Evolutionary conservation across 371 early-diverging fungal species (phyloP).

Genomic region (Apophysomyces elegans): DNA sequence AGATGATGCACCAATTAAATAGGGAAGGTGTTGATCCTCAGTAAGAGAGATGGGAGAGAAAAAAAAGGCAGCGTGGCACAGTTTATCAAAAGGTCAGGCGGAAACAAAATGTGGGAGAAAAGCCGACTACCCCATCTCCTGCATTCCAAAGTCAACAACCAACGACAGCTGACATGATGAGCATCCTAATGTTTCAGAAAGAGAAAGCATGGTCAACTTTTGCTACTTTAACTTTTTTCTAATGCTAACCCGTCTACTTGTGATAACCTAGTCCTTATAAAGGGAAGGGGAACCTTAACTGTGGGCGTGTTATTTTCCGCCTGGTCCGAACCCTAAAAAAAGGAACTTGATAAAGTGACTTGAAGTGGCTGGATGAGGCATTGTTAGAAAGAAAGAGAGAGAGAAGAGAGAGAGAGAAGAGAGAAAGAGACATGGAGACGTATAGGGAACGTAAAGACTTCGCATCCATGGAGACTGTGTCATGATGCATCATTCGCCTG

Average conservation of each 20-base stretch:
- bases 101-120: slow-evolving; percentile 12
- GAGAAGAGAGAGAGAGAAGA: too few species aligned
- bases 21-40: slow-evolving; percentile 10
- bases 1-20: slow-evolving; percentile 8
- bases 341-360: too few species aligned
- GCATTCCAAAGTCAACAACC: slow-evolving; percentile 11
- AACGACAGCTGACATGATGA: slow-evolving; percentile 5
- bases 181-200: slow-evolving; percentile 4
- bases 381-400: too few species aligned
- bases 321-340: not conserved
- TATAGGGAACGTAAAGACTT: too few species aligned
- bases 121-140: slow-evolving; percentile 3
- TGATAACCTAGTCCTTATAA: not conserved
- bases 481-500: slow-evolving; percentile 3
- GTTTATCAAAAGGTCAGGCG: slow-evolving; percentile 5
- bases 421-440: too few species aligned
- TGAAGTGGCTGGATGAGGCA: too few species aligned
- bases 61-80: not conserved
- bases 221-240: not conserved
- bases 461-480: not conserved
- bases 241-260: not conserved
- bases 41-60: not conserved
- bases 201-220: not conserved
- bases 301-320: not conserved
- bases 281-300: slow-evolving; percentile 6